A percentile compares a stretch with the other conserved stretches of the same genome.
Conservation (phyloP, 805 yeast genomes). For the Saccharomycopsis oosterbeekiorum region DNA sequence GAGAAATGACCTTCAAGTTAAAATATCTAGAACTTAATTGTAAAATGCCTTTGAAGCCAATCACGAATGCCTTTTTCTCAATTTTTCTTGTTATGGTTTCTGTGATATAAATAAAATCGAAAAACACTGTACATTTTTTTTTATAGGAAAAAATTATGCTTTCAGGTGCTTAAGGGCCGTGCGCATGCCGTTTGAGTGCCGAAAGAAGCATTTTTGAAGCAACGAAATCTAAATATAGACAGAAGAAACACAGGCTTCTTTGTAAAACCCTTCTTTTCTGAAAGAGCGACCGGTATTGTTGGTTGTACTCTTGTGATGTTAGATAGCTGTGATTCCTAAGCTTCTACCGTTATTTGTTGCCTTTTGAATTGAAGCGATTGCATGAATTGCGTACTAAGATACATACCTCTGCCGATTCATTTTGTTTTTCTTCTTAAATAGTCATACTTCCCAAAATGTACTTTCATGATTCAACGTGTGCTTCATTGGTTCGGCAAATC, state of each 20-base stretch:
- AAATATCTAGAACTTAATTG: background rate
- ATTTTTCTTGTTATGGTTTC: too few relatives aligned
- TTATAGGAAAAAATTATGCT: background rate
- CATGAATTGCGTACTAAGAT: background rate
- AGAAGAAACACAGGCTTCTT: background rate
- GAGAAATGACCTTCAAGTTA: background rate
- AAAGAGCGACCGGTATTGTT: background rate
- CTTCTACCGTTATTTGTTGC: background rate
- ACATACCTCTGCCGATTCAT: too few relatives aligned
- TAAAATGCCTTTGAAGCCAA: background rate
- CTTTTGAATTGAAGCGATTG: background rate
- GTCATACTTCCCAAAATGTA: too few relatives aligned
- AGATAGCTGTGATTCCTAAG: background rate
- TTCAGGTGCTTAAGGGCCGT: background rate
- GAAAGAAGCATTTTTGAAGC: background rate
- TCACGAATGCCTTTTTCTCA: background rate
- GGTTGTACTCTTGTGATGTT: too few relatives aligned
- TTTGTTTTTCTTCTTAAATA: too few relatives aligned
- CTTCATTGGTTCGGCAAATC: too few relatives aligned
- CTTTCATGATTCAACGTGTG: too few relatives aligned
- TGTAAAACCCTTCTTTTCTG: background rate
- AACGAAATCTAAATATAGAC: background rate
- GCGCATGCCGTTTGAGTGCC: constrained; percentile 1
- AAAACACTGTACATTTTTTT: background rate
- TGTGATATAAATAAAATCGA: background rate